These are phyloP conservation scores for Russula lepida DNA, from an alignment of 768 basidiomycete genomes.

Conservation along the genomic window DNA sequence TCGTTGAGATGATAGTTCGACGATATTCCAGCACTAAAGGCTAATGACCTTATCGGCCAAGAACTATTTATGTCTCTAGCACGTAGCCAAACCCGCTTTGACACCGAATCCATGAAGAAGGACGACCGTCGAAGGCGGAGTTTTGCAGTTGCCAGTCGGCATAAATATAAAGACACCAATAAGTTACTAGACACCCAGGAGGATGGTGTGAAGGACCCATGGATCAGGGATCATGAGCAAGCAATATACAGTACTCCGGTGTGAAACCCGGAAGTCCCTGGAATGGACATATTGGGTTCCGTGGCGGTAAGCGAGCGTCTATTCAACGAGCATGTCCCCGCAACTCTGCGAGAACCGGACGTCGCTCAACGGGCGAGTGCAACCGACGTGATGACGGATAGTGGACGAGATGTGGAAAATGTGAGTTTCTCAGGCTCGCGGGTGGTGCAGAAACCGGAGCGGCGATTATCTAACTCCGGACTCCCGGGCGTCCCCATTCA, in stretches of 20 bases:
- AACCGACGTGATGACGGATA: too few relatives aligned
- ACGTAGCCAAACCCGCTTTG: background rate
- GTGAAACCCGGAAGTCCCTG: background rate
- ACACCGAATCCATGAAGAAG: background rate
- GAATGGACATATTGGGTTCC: background rate
- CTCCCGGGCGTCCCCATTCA: too few relatives aligned
- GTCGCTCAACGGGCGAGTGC: too few relatives aligned
- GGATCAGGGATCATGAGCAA: background rate
- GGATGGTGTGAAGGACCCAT: background rate
- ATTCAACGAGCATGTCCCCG: too few relatives aligned
- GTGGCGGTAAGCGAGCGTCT: background rate
- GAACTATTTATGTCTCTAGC: background rate
- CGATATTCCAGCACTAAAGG: background rate
- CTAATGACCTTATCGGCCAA: conserved; percentile 1
- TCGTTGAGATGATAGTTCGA: background rate
- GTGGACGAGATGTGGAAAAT: too few relatives aligned
- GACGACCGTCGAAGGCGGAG: background rate
- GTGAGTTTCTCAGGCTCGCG: too few relatives aligned
- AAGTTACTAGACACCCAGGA: background rate
- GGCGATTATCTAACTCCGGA: too few relatives aligned
- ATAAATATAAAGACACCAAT: background rate
- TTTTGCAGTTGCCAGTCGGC: too few relatives aligned
- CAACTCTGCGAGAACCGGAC: too few relatives aligned
- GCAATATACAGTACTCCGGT: background rate
- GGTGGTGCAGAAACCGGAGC: too few relatives aligned